phyloP scores from a whole-genome alignment of 208 protist genomes.

The Crithidia mellificae region DNA sequence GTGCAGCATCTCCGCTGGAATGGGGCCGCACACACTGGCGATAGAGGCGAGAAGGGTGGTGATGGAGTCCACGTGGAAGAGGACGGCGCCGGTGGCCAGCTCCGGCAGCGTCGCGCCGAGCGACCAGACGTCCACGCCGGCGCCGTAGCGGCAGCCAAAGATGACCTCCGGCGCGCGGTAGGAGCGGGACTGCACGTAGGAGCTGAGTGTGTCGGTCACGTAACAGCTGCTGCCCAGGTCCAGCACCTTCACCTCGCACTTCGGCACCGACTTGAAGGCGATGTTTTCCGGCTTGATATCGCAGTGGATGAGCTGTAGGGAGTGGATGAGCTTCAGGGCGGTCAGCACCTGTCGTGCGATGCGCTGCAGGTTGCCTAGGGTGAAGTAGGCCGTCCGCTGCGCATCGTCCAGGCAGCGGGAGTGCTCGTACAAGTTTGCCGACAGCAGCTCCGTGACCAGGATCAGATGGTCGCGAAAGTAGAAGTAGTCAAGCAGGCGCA shows the following conservation, averaged over 20 bases:
- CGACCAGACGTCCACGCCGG: constrained; percentile 89
- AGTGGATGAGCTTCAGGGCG: constrained; percentile 79
- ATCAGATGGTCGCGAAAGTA: constrained; percentile 94
- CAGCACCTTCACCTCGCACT: constrained; percentile 84
- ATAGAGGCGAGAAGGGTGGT: constrained; percentile 58
- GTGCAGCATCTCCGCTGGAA: constrained; percentile 77
- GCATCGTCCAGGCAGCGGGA: constrained; percentile 73
- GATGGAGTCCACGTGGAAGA: constrained; percentile 88
- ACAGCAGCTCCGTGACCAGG: constrained; percentile 92
- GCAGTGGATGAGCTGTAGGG: constrained; percentile 94
- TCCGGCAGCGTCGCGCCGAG: constrained; percentile 94
- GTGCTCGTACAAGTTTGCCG: constrained; percentile 92
- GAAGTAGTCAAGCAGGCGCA: constrained; percentile 88
- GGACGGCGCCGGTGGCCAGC: constrained; percentile 87
- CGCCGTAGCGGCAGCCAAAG: constrained; percentile 80
- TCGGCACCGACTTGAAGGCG: constrained; percentile 76
- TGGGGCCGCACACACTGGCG: constrained; percentile 74
- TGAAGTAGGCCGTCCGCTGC: constrained; percentile 81
- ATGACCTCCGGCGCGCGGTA: constrained; percentile 94
- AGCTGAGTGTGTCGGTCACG: constrained; percentile 73
- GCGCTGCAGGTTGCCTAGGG: constrained; percentile 69
- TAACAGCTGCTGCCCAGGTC: constrained; percentile 90
- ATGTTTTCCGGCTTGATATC: constrained; percentile 97
- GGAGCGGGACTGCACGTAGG: constrained; percentile 93
- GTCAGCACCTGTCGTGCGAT: constrained; percentile 77